Evolutionary conservation across 495 filamentous ascomycete species (phyloP).

Genomic region (Acidomyces sp.): DNA sequence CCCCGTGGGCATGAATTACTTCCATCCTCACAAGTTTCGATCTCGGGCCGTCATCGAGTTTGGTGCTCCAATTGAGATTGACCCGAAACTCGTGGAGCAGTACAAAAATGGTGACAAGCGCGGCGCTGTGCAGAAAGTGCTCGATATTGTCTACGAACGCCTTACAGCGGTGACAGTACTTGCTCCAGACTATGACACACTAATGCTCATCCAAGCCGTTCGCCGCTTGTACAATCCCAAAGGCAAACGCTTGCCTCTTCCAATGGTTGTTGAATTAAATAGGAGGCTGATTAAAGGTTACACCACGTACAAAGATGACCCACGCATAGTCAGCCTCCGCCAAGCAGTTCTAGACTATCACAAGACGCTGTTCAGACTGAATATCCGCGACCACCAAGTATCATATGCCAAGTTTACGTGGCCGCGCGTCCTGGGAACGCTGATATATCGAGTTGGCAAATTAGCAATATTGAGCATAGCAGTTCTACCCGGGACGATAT

Average conservation of each 20-base stretch:
- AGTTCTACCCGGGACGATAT: constrained; percentile 71
- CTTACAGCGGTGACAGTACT: constrained; percentile 85
- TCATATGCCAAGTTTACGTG: constrained; percentile 77
- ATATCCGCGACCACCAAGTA: constrained; percentile 89
- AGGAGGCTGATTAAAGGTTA: constrained; percentile 86
- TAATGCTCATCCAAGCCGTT: constrained; percentile 94
- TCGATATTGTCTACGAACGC: constrained; percentile 75
- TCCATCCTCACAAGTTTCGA: constrained; percentile 97
- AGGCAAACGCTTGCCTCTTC: constrained; percentile 85
- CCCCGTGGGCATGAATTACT: constrained; percentile 99
- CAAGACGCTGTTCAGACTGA: constrained; percentile 68
- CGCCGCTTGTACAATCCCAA: constrained; percentile 86
- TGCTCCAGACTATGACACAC: constrained; percentile 87
- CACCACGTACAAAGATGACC: constrained; percentile 81
- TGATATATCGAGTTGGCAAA: constrained; percentile 70
- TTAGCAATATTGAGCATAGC: constrained; percentile 61
- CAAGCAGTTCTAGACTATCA: constrained; percentile 79
- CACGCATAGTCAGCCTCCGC: constrained; percentile 65
- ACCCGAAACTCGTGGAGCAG: constrained; percentile 64
- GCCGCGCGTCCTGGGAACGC: constrained; percentile 55
- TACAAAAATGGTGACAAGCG: constrained; percentile 72
- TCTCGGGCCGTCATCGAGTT: constrained; percentile 96
- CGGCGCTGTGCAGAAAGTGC: constrained; percentile 65
- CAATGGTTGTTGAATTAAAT: constrained; percentile 92
- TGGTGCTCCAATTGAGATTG: constrained; percentile 73